Evolutionary conservation across 1,284 basidiomycete genomes (phyloP).

Genomic region (Ustilago cynodontis): DNA sequence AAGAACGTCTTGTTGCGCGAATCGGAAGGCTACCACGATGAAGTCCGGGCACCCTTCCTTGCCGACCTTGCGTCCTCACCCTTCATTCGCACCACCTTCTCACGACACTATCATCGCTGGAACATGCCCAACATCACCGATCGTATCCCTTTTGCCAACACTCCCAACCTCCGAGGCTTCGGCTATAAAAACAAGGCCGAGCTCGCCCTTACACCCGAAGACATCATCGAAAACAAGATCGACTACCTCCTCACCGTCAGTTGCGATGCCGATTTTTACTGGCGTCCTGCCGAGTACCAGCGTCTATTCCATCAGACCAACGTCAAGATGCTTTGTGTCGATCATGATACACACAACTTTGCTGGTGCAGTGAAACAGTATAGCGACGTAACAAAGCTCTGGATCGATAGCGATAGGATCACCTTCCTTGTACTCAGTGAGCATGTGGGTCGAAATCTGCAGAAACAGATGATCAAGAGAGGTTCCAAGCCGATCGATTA

Average conservation of each 20-base stretch:
- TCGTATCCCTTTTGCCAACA: background rate
- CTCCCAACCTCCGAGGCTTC: background rate
- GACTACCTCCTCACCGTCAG: constrained; percentile 8
- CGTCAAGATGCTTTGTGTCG: constrained; percentile 8
- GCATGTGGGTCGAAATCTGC: constrained; percentile 10
- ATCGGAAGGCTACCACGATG: constrained; percentile 13
- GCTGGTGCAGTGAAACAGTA: constrained; percentile 4
- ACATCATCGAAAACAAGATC: constrained; percentile 6
- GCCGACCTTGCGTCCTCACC: constrained; percentile 14
- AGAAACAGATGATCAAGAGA: background rate
- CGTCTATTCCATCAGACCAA: constrained; percentile 8
- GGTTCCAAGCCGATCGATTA: constrained; percentile 10
- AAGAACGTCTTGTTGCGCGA: constrained; percentile 18
- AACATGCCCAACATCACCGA: constrained; percentile 13
- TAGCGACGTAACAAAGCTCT: constrained; percentile 1
- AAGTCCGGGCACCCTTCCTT: constrained; percentile 11
- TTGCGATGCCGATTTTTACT: constrained; percentile 8
- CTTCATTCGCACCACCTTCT: constrained; percentile 13
- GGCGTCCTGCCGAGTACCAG: background rate
- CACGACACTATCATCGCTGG: constrained; percentile 1
- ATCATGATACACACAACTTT: background rate
- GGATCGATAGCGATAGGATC: constrained; percentile 11
- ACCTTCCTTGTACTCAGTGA: constrained; percentile 18
- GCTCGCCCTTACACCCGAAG: background rate
- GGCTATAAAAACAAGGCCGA: background rate